Evolutionary conservation across 2,329 filamentous ascomycete species (phyloP).

Genomic region (Metarhizium robertsii): DNA sequence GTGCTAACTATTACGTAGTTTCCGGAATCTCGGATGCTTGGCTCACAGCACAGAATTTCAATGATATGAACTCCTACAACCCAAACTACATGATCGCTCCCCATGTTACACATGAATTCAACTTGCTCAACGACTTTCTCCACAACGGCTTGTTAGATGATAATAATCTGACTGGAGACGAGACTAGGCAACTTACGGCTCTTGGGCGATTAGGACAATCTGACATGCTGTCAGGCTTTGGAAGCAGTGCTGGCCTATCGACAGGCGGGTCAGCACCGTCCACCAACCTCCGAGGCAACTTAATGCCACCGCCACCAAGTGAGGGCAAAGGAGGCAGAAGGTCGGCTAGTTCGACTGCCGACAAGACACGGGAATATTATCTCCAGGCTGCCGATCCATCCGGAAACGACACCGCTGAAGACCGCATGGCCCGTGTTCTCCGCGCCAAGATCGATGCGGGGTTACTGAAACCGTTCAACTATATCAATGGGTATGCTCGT

Average conservation of each 20-base stretch:
- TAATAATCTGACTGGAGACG: constrained; percentile 59
- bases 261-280: constrained; percentile 13
- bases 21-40: constrained; percentile 75
- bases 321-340: constrained; percentile 46
- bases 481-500: constrained; percentile 89
- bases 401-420: constrained; percentile 75
- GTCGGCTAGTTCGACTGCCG: constrained; percentile 57
- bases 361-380: constrained; percentile 83
- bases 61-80: constrained; percentile 91
- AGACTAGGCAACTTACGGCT: constrained; percentile 39
- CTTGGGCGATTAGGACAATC: constrained; percentile 32
- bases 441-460: constrained; percentile 95
- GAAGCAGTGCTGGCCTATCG: constrained; percentile 27
- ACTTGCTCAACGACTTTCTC: constrained; percentile 91
- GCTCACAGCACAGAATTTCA: constrained; percentile 70
- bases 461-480: constrained; percentile 93
- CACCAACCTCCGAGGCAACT: constrained; percentile 17
- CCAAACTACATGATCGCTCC: constrained; percentile 88
- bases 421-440: constrained; percentile 89
- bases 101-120: constrained; percentile 94
- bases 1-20: constrained; percentile 37
- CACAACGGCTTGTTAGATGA: constrained; percentile 88
- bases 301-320: constrained; percentile 41
- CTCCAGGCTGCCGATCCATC: constrained; percentile 93
- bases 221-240: constrained; percentile 40